Base-by-base conservation (phyloP, 352 stramenopile genomes). In the Globisporangium heterothallicum region DNA sequence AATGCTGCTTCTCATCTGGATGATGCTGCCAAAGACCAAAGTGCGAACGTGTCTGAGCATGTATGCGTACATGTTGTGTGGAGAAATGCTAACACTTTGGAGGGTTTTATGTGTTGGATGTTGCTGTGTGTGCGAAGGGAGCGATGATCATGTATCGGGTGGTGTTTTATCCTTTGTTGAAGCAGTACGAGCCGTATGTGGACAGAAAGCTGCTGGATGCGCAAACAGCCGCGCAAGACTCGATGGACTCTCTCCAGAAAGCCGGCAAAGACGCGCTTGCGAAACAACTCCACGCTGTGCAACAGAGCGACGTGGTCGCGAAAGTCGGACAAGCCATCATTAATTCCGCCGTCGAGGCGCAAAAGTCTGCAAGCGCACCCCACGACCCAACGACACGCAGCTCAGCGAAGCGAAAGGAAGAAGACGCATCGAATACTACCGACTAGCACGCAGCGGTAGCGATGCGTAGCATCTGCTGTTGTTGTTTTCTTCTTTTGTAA, bases 1-100 rank as follows among this genome's bases (percentile, higher is more conserved):
- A 72, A 78, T 96, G 53, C 81, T 95, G 19, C 97, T 98, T 59
- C 81, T 98, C 44, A 74, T 98, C 43, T 98, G 94, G 93, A 84
- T 96, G 55, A 97, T 98, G 85, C 68, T 98, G 24, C 93, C 91
- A 5, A 86, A 96, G 72, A 97, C 92, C 19, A 79, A 74, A 63
- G 61, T 89, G 48, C 12, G 47, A 32, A 24, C 10, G 16, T 44
- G 14, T 19, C 16, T 3, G 25, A 6, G 41, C 1, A 48, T 27
- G 14, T 22, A 24, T 9, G 43, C n/a, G 7, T 27, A 18, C 4
- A 6, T 51, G 29, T n/a, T n/a, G 5, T 49, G 16, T 25, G 7
- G n/a, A n/a, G n/a, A n/a, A n/a, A n/a, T n/a, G n/a, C n/a, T n/a
- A n/a, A n/a, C n/a, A n/a, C n/a, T n/a, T n/a, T n/a, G n/a, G n/a